Conservation (phyloP, 225 moss, liverwort and hornwort species). For the Climacium dendroides region DNA sequence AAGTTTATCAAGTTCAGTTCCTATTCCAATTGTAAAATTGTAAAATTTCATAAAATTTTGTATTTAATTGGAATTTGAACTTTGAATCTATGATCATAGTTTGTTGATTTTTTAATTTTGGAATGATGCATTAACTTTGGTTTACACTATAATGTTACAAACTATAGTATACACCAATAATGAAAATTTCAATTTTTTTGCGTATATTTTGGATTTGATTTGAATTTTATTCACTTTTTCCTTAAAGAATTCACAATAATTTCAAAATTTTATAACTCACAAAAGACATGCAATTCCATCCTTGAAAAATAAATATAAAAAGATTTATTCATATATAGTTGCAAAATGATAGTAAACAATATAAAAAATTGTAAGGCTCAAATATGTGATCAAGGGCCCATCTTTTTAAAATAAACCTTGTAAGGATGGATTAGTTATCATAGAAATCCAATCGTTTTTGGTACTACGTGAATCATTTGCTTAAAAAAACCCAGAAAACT, state of each 20-base stretch:
- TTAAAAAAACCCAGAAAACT: too few relatives aligned
- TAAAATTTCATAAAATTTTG: too few relatives aligned
- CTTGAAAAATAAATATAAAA: background rate
- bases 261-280: background rate
- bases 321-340: background rate
- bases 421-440: rapidly evolving
- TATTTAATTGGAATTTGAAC: too few relatives aligned
- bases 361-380: background rate
- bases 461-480: too few relatives aligned
- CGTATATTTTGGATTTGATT: background rate
- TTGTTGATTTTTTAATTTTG: background rate
- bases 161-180: background rate
- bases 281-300: background rate
- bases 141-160: background rate
- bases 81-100: background rate
- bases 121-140: rapidly evolving
- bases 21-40: too few relatives aligned
- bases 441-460: too few relatives aligned
- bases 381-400: rapidly evolving
- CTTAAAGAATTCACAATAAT: rapidly evolving
- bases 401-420: rapidly evolving
- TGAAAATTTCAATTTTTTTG: background rate
- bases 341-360: background rate
- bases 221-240: background rate
- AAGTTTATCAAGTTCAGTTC: background rate